Base-by-base conservation (phyloP, 306 rosid species). In the Acacia confusa region DNA sequence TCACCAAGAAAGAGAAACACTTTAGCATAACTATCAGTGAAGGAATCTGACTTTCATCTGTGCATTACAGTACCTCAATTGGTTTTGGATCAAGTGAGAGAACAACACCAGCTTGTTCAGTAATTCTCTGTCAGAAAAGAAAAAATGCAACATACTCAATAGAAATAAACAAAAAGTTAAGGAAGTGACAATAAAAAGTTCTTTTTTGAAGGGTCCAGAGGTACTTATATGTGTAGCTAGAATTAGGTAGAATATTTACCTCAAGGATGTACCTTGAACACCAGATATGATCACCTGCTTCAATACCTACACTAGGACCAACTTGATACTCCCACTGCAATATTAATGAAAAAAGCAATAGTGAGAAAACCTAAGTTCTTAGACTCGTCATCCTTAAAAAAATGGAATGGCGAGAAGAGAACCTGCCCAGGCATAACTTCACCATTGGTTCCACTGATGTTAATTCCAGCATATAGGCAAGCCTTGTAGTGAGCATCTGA, bases 391-490 rank as follows among this genome's bases (percentile, higher is more conserved):
- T 71, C 43, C 65, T 64, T 41, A 71, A 28, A 55, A 76, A 82
- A 72, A 65, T 57, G 83, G 75, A 71, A 45, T 24, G 24, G 22
- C 48, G 43, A 82, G 83, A 83, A 38, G 40, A 82, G 73, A 84
- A 96, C 99, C 98, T 96, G 99, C 72, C 99, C 99, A 73, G 99
- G 99, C 99, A 96, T 96, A 78, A 96, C 99, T 85, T 96, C 99
- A 70, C 98, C 98, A 55, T 96, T 96, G 89, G 99, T 96, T 19
- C 99, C 99, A 84, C 98, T 88, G 55, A 96, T 90, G 88, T 96
- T 93, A 72, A 96, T 94, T 83, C 99, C 98, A 57, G 99, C 99
- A 84, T 89, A 93, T 68, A 96, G 83, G 83, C 99, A 96, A 84
- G 99, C 99, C 91, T 96, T 96, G 90, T 96, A 96, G 87, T 96